phyloP scores from a whole-genome alignment of 1,139 yeast species.

The Pneumocystis wakefieldiae region DNA sequence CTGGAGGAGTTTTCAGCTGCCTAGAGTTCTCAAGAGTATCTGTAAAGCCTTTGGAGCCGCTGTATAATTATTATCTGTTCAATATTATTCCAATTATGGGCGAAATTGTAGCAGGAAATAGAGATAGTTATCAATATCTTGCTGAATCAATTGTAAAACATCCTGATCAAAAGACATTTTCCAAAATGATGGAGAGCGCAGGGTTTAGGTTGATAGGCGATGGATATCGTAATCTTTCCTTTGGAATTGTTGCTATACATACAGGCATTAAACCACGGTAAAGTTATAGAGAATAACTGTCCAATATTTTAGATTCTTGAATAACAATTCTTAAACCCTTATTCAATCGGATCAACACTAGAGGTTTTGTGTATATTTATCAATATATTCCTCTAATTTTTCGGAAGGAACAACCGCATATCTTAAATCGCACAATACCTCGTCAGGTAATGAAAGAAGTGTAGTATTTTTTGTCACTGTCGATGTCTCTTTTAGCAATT shows the following conservation, averaged over 20 bases:
- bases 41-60: constrained; percentile 54
- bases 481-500: background rate
- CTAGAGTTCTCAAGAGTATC: constrained; percentile 88
- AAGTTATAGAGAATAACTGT: background rate
- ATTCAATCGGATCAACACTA: background rate
- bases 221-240: constrained; percentile 90
- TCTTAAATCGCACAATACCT: background rate
- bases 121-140: constrained; percentile 87
- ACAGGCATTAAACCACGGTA: constrained; percentile 64
- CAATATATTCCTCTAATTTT: background rate
- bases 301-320: background rate
- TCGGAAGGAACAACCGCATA: background rate
- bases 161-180: constrained; percentile 85
- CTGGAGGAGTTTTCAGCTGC: constrained; percentile 98
- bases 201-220: constrained; percentile 76
- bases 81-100: constrained; percentile 87
- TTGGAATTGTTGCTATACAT: constrained; percentile 93
- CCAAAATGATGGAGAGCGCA: constrained; percentile 81
- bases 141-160: constrained; percentile 86
- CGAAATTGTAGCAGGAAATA: constrained; percentile 82
- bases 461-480: background rate
- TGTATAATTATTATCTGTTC: constrained; percentile 79
- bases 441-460: background rate
- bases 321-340: background rate
- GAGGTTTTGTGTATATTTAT: background rate